Conservation (phyloP, 345 rosid genomes). For the Salix brachista region DNA sequence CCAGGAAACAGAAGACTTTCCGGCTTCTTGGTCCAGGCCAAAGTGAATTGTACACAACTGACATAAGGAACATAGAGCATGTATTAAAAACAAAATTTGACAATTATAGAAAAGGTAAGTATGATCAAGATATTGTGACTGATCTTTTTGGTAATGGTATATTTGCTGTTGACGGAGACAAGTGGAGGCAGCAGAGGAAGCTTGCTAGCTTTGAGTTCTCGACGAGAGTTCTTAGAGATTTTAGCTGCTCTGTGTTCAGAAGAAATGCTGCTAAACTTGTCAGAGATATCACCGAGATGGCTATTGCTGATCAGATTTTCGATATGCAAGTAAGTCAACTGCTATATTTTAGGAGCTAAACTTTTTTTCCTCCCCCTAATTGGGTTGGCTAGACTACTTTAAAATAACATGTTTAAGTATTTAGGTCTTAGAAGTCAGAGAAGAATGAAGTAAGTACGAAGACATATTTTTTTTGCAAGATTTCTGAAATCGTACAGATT, state of each 20-base stretch:
- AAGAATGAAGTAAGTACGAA: too few species aligned
- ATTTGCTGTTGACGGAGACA: conserved; percentile 65
- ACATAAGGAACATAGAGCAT: conserved; percentile 63
- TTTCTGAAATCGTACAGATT: too few species aligned
- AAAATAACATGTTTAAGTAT: too few species aligned
- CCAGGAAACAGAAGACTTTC: conserved; percentile 41
- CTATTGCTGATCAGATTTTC: conserved; percentile 31
- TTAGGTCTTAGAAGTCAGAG: too few species aligned
- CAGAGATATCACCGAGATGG: conserved; percentile 22
- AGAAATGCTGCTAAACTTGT: conserved; percentile 48
- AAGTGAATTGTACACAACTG: conserved; percentile 51
- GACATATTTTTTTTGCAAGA: too few species aligned
- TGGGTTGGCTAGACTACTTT: too few species aligned
- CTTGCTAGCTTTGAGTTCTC: conserved; percentile 69
- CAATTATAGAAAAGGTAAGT: conserved; percentile 45
- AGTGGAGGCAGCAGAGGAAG: conserved; percentile 84
- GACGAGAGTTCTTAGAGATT: conserved; percentile 59
- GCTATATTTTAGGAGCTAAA: too few species aligned
- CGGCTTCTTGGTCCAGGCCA: conserved; percentile 43
- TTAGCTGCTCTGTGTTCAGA: conserved; percentile 61
- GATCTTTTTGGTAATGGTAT: conserved; percentile 80
- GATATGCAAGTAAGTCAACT: conserved; percentile 59
- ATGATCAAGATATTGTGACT: conserved; percentile 13
- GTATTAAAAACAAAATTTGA: conserved; percentile 52
- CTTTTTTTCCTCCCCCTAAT: too few species aligned